phyloP scores from a whole-genome alignment of 805 yeast species.

The Candida pini region DNA sequence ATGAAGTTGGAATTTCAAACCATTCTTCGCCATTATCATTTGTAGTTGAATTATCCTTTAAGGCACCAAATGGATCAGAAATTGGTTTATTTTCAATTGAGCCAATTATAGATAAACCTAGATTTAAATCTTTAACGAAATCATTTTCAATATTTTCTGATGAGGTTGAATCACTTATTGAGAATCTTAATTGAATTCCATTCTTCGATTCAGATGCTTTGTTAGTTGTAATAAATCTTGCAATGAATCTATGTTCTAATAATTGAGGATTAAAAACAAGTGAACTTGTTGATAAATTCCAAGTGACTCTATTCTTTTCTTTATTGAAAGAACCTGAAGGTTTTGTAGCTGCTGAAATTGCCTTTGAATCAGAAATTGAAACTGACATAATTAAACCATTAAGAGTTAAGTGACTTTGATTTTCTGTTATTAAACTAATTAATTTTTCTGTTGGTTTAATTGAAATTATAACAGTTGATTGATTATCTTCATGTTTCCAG shows the following conservation, averaged over 20 bases:
- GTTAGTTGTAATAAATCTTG: constrained; percentile 77
- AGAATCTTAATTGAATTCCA: constrained; percentile 69
- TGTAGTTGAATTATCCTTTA: no score
- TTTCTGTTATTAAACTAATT: constrained; percentile 29
- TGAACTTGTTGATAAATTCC: constrained; percentile 54
- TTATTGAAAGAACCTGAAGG: constrained; percentile 90
- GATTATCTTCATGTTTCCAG: constrained; percentile 85
- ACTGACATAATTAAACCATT: constrained; percentile 60
- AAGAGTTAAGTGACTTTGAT: constrained; percentile 36
- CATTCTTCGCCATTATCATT: constrained; percentile 24
- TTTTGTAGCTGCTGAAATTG: constrained; percentile 74
- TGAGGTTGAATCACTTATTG: constrained; percentile 28
- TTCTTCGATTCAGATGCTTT: constrained; percentile 64
- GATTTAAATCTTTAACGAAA: no score
- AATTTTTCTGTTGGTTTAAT: constrained; percentile 50
- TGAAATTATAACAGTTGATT: constrained; percentile 78
- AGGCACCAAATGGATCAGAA: constrained; percentile 32
- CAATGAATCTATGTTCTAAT: constrained; percentile 66
- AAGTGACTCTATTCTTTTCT: constrained; percentile 79
- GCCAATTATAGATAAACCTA: no score
- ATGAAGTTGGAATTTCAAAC: constrained; percentile 36
- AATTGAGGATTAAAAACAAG: constrained; percentile 30
- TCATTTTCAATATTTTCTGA: no score
- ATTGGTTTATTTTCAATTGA: no score
- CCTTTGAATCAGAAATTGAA: constrained; percentile 55